These are phyloP conservation scores for Botryotinia calthae DNA, from an alignment of 2,329 filamentous ascomycete genomes.

Conservation along the genomic window DNA sequence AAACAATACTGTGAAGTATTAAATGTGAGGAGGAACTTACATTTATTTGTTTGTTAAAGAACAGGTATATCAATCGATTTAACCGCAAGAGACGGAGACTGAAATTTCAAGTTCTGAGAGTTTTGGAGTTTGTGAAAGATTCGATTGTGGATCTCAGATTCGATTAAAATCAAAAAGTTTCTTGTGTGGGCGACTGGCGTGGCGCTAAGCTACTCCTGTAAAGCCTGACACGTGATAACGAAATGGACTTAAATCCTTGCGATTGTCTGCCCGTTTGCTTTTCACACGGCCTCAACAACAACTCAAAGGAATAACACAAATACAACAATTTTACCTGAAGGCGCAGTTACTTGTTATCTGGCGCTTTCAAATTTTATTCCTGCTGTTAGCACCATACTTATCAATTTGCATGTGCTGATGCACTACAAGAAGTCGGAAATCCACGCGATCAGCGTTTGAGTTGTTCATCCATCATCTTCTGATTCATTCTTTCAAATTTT, in stretches of 20 bases:
- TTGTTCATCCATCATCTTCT: conserved; percentile 16
- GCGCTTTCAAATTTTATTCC: conserved; percentile 3
- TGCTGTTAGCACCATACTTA: neutral
- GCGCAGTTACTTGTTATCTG: conserved; percentile 3
- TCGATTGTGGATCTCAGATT: conserved; percentile 20
- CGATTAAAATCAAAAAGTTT: conserved; percentile 19
- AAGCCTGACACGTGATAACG: neutral
- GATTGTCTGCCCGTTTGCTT: neutral
- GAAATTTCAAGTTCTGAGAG: conserved; percentile 77
- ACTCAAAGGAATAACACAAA: conserved; percentile 12
- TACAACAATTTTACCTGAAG: neutral
- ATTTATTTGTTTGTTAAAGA: conserved; percentile 41
- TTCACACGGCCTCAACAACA: conserved; percentile 13
- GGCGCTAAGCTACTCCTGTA: conserved; percentile 8
- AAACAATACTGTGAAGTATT: neutral
- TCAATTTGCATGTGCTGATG: conserved; percentile 24
- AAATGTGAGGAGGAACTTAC: conserved; percentile 27
- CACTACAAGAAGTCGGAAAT: conserved; percentile 19
- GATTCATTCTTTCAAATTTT: conserved; percentile 8
- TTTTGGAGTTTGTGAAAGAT: conserved; percentile 17
- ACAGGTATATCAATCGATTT: conserved; percentile 99
- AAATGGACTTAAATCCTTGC: conserved; percentile 12
- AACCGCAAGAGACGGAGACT: conserved; percentile 99
- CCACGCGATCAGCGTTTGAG: conserved; percentile 29
- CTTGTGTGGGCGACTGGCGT: conserved; percentile 11